Conservation (phyloP, 345 rosid genomes). For the Camelina sativa region DNA sequence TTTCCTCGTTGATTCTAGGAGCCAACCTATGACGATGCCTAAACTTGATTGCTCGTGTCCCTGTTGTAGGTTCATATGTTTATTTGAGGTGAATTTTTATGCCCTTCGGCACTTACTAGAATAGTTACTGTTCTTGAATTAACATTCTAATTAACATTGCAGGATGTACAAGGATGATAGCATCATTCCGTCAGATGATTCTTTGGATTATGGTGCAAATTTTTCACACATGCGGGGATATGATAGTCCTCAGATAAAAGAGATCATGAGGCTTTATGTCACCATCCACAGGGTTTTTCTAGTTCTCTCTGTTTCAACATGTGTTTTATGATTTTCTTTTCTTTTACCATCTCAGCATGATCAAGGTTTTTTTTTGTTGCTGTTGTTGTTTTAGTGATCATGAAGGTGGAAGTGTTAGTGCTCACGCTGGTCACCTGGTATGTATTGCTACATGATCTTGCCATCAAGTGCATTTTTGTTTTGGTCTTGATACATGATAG, state of each 20-base stretch:
- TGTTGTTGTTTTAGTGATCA: slow-evolving; percentile 70
- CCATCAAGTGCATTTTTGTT: background rate
- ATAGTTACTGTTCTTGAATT: slow-evolving; percentile 21
- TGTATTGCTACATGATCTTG: slow-evolving; percentile 42
- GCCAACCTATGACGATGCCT: slow-evolving; percentile 84
- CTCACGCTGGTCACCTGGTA: slow-evolving; percentile 96
- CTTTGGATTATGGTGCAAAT: too few relatives aligned
- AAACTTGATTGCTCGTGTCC: slow-evolving; percentile 86
- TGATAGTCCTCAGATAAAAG: too few relatives aligned
- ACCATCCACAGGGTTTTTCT: slow-evolving; percentile 81
- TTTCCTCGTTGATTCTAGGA: slow-evolving; percentile 76
- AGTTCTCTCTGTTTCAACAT: slow-evolving; percentile 16
- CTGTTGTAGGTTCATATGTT: slow-evolving; percentile 79
- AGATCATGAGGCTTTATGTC: slow-evolving; percentile 97
- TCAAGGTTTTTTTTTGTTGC: background rate
- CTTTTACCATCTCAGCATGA: too few relatives aligned
- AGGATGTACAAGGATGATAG: too few relatives aligned
- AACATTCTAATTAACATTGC: background rate
- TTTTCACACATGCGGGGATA: too few relatives aligned
- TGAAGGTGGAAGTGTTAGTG: slow-evolving; percentile 99
- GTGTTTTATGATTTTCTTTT: background rate
- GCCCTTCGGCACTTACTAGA: too few relatives aligned
- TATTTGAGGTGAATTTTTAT: slow-evolving; percentile 61
- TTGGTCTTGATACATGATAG: slow-evolving; percentile 5
- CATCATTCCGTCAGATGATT: too few relatives aligned